phyloP scores from a whole-genome alignment of 2,329 filamentous ascomycete genomes.

The Botrytis fabae region DNA sequence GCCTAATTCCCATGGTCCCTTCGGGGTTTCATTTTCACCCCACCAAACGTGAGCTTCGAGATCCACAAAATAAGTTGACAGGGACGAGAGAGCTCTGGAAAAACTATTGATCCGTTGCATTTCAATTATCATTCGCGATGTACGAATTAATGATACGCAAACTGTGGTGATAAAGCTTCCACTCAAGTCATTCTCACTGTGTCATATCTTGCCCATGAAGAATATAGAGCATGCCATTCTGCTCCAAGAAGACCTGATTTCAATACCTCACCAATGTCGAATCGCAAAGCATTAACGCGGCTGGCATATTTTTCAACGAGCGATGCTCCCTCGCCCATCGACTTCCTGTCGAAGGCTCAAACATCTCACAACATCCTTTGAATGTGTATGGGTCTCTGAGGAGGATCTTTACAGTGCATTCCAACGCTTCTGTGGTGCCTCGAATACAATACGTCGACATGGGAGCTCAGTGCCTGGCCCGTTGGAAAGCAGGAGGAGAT shows the following conservation, averaged over 20 bases:
- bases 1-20: neutral
- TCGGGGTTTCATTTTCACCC: constrained; percentile 8
- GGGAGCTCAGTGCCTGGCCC: constrained; percentile 42
- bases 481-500: constrained; percentile 39
- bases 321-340: constrained; percentile 50
- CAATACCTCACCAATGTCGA: constrained; percentile 24
- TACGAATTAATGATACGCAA: neutral
- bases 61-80: neutral
- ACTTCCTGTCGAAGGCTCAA: constrained; percentile 53
- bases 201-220: neutral
- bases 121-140: neutral
- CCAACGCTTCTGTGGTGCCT: constrained; percentile 46
- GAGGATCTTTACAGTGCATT: constrained; percentile 53
- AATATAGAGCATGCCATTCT: constrained; percentile 11
- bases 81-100: constrained; percentile 5
- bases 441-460: constrained; percentile 38
- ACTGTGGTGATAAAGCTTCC: neutral
- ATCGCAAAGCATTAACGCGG: constrained; percentile 8
- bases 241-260: neutral
- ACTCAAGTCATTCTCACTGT: neutral
- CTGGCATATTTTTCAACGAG: constrained; percentile 26
- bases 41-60: neutral
- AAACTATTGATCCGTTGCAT: constrained; percentile 5
- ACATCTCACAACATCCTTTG: constrained; percentile 43
- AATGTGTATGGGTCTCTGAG: constrained; percentile 61